These are phyloP conservation scores for Pelargonium fulgidum DNA, from an alignment of 441 rosid species.

Conservation along the genomic window DNA sequence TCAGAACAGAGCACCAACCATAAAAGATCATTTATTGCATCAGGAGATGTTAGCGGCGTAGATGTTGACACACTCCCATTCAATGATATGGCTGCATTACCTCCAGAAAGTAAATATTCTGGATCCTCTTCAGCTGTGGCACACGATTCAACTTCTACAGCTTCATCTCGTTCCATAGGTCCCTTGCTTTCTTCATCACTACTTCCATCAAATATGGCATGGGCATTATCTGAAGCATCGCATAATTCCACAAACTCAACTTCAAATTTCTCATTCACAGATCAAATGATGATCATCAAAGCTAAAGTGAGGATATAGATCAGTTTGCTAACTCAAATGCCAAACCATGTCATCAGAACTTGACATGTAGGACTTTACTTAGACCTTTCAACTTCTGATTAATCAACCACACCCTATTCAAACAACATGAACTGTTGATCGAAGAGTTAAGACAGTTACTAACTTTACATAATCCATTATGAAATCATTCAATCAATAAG, in stretches of 20 bases:
- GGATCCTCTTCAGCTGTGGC: slow-evolving; percentile 22
- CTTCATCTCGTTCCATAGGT: slow-evolving; percentile 19
- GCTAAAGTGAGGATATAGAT: too few relatives aligned
- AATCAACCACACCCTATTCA: too few relatives aligned
- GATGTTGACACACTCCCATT: slow-evolving; percentile 33
- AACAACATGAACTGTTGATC: too few relatives aligned
- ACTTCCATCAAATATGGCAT: slow-evolving; percentile 26
- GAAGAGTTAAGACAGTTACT: too few relatives aligned
- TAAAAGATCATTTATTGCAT: slow-evolving; percentile 21
- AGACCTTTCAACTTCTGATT: too few relatives aligned
- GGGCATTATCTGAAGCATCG: slow-evolving; percentile 37
- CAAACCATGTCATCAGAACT: too few relatives aligned
- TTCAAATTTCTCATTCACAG: slow-evolving; percentile 18
- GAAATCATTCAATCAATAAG: too few relatives aligned
- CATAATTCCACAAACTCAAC: slow-evolving; percentile 27
- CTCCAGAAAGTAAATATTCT: slow-evolving; percentile 23
- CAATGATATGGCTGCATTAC: slow-evolving; percentile 23
- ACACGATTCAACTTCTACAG: slow-evolving; percentile 21
- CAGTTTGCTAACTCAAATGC: too few relatives aligned
- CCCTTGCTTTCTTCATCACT: slow-evolving; percentile 26
- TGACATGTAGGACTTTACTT: too few relatives aligned
- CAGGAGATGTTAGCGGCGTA: slow-evolving; percentile 30
- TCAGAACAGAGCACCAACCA: slow-evolving; percentile 38
- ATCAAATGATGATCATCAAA: too few relatives aligned
- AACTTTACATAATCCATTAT: too few relatives aligned